Percentiles rank a stretch among this genome's conserved stretches.
Conservation (phyloP, 441 rosid species). For the Pelargonium exstipulatum region DNA sequence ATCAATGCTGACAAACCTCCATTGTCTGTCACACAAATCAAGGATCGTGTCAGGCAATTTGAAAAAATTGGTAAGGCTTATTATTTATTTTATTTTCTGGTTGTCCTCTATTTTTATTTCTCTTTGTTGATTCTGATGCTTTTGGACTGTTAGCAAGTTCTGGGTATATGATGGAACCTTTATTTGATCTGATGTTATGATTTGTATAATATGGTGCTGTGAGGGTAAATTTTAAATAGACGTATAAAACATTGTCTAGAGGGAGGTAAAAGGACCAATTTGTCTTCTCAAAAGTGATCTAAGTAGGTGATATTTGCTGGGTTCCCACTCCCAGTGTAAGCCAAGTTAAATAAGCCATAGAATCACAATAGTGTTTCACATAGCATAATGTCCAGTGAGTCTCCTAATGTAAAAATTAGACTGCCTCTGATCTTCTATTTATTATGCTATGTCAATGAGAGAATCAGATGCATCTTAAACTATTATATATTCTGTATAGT, state of each 20-base stretch:
- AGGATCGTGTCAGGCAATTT: constrained; percentile 71
- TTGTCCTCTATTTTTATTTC: not conserved
- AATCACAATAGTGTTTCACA: too few species aligned
- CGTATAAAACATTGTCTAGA: too few species aligned
- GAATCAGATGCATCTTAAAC: not conserved
- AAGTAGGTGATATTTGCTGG: too few species aligned
- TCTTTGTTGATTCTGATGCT: constrained; percentile 8
- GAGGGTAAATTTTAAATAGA: too few species aligned
- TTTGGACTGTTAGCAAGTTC: not conserved
- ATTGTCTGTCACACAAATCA: constrained; percentile 55
- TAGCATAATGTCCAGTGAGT: too few species aligned
- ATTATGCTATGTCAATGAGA: not conserved
- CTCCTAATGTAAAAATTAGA: not conserved
- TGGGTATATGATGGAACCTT: too few species aligned
- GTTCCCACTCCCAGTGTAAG: too few species aligned
- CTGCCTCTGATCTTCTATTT: constrained; percentile 3
- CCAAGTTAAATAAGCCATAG: too few species aligned
- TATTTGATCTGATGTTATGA: too few species aligned
- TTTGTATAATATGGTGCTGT: too few species aligned
- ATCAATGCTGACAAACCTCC: constrained; percentile 93
- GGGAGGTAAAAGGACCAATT: too few species aligned
- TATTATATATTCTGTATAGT: not conserved
- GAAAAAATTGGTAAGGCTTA: constrained; percentile 58
- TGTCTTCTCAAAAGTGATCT: too few species aligned
- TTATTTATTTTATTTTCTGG: constrained; percentile 15